Percentiles rank a stretch among this genome's conserved stretches.
These are phyloP conservation scores for Neolentinus lepideus DNA, from an alignment of 1,284 basidiomycete species.

Conservation along the genomic window DNA sequence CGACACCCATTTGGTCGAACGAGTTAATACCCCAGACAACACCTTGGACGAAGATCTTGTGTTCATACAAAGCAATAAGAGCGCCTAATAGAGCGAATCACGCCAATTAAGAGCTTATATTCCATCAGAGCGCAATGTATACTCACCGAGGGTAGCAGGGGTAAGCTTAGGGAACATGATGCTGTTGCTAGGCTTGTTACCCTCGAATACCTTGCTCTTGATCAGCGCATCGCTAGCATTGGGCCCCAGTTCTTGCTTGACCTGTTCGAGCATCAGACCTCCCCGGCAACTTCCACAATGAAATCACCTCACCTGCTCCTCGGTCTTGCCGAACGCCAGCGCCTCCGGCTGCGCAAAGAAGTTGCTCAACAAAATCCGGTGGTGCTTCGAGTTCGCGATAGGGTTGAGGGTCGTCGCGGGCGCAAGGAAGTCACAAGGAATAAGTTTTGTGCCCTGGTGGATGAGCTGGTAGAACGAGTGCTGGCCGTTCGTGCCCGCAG, in stretches of 20 bases:
- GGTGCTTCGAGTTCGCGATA: constrained; percentile 80
- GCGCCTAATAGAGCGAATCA: constrained; percentile 30
- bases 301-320: constrained; percentile 61
- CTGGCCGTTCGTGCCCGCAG: constrained; percentile 96
- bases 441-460: constrained; percentile 91
- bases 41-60: constrained; percentile 99
- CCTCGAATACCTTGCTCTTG: constrained; percentile 98
- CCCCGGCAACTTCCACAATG: neutral
- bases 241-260: constrained; percentile 68
- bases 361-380: constrained; percentile 96
- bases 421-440: constrained; percentile 94
- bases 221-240: constrained; percentile 77
- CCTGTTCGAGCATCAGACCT: neutral
- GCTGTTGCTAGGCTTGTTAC: constrained; percentile 95
- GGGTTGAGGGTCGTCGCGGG: constrained; percentile 94
- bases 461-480: constrained; percentile 99
- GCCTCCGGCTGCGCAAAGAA: constrained; percentile 98
- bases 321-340: constrained; percentile 95
- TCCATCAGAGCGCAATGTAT: constrained; percentile 20
- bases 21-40: constrained; percentile 98
- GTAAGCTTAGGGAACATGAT: constrained; percentile 93
- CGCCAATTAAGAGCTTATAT: neutral
- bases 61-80: constrained; percentile 90
- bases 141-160: constrained; percentile 68
- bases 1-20: constrained; percentile 94